Percentiles rank a stretch among this genome's conserved stretches.
phyloP scores from a whole-genome alignment of 192 early-diverging fungal species.

The Funneliformis mosseae region DNA sequence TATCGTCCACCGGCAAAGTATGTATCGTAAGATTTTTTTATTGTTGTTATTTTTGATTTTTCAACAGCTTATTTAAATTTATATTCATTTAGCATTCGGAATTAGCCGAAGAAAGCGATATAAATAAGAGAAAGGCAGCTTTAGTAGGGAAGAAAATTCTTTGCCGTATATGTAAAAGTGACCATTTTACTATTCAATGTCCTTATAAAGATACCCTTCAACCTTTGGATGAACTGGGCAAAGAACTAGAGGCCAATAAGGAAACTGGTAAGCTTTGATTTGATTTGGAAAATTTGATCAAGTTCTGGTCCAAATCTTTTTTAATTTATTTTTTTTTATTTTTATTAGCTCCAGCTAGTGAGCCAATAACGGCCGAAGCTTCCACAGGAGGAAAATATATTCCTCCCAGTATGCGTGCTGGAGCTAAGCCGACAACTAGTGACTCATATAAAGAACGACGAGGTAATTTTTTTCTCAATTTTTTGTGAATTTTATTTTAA shows the following conservation, averaged over 20 bases:
- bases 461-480: constrained; percentile 21
- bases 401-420: constrained; percentile 77
- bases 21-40: constrained; percentile 24
- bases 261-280: constrained; percentile 44
- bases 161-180: constrained; percentile 96
- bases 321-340: constrained; percentile 18
- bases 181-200: constrained; percentile 96
- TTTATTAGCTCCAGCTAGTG: constrained; percentile 30
- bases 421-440: constrained; percentile 39
- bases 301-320: neutral
- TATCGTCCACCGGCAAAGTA: constrained; percentile 71
- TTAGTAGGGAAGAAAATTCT: constrained; percentile 80
- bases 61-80: neutral
- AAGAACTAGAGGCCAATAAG: constrained; percentile 43
- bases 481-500: neutral
- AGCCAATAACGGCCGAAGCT: constrained; percentile 39
- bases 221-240: constrained; percentile 72
- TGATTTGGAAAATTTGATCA: neutral
- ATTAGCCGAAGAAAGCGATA: constrained; percentile 68
- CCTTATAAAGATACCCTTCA: constrained; percentile 96
- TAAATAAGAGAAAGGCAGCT: constrained; percentile 54
- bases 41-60: neutral
- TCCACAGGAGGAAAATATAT: constrained; percentile 73
- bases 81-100: constrained; percentile 39
- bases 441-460: constrained; percentile 55